phyloP scores from a whole-genome alignment of 306 rosid genomes.

The Trichosanthes truncata region DNA sequence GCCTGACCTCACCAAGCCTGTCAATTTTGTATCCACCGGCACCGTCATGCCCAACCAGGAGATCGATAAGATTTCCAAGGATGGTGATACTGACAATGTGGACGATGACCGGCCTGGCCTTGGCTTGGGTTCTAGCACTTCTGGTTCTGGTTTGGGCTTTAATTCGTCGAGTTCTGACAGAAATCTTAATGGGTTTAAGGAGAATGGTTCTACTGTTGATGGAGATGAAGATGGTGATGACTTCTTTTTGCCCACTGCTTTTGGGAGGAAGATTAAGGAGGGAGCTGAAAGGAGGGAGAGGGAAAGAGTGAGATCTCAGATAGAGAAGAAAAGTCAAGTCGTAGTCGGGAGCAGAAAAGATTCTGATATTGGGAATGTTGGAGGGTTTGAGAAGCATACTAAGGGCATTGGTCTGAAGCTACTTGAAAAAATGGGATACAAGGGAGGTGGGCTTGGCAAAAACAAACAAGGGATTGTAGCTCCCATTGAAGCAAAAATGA shows the following conservation, averaged over 20 bases:
- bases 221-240: conserved; percentile 18
- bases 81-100: conserved; percentile 15
- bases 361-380: conserved; percentile 28
- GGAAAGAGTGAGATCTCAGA: conserved; percentile 43
- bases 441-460: conserved; percentile 93
- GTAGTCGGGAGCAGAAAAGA: conserved; percentile 14
- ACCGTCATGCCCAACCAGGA: conserved; percentile 59
- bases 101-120: conserved; percentile 38
- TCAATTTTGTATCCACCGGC: conserved; percentile 76
- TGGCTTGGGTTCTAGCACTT: conserved; percentile 37
- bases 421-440: conserved; percentile 86
- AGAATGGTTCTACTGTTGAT: conserved; percentile 16
- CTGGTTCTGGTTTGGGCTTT: conserved; percentile 46
- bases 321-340: conserved; percentile 32
- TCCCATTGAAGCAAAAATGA: conserved; percentile 68
- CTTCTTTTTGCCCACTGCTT: conserved; percentile 54
- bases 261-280: conserved; percentile 78
- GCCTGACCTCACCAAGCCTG: conserved; percentile 58
- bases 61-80: conserved; percentile 29
- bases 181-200: conserved; percentile 17
- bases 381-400: conserved; percentile 68
- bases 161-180: conserved; percentile 7
- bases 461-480: conserved; percentile 74
- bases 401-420: conserved; percentile 81
- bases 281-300: conserved; percentile 62